Evolutionary conservation across 2,329 filamentous ascomycete species (phyloP).

Genomic region (Penicillium oxalicum): DNA sequence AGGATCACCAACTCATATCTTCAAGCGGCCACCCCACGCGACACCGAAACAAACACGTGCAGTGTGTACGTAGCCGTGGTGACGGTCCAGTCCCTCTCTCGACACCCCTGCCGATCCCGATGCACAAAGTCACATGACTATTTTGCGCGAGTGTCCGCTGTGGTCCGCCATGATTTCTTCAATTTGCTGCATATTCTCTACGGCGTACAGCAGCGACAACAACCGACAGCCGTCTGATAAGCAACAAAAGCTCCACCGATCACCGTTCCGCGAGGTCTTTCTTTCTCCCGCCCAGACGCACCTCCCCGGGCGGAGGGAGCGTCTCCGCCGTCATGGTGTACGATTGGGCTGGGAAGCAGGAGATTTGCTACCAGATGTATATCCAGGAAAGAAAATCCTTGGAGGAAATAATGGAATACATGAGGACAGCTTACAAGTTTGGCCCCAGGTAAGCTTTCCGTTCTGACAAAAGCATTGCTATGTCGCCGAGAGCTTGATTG

Average conservation of each 20-base stretch:
- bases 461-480: not conserved
- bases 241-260: conserved; percentile 10
- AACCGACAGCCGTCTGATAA: conserved; percentile 22
- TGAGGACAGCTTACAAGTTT: conserved; percentile 60
- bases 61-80: too few relatives aligned
- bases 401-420: conserved; percentile 68
- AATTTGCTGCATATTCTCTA: conserved; percentile 16
- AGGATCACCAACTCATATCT: too few relatives aligned
- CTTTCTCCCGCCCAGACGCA: conserved; percentile 15
- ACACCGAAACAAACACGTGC: not conserved
- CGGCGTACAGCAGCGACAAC: conserved; percentile 34
- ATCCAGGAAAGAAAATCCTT: conserved; percentile 68
- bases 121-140: conserved; percentile 9
- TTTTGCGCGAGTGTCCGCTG: conserved; percentile 21
- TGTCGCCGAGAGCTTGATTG: too few relatives aligned
- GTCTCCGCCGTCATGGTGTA: conserved; percentile 45
- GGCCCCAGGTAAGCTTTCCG: conserved; percentile 56
- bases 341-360: conserved; percentile 62
- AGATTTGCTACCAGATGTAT: conserved; percentile 64
- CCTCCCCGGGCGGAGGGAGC: conserved; percentile 24
- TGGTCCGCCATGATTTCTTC: conserved; percentile 13
- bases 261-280: conserved; percentile 5
- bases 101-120: too few relatives aligned
- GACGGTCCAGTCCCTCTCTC: too few relatives aligned
- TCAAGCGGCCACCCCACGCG: too few relatives aligned